Evolutionary conservation across 2,329 filamentous ascomycete genomes (phyloP), one percentile per base, ranked within the genome.

Genomic region (Nemania diffusa): DNA sequence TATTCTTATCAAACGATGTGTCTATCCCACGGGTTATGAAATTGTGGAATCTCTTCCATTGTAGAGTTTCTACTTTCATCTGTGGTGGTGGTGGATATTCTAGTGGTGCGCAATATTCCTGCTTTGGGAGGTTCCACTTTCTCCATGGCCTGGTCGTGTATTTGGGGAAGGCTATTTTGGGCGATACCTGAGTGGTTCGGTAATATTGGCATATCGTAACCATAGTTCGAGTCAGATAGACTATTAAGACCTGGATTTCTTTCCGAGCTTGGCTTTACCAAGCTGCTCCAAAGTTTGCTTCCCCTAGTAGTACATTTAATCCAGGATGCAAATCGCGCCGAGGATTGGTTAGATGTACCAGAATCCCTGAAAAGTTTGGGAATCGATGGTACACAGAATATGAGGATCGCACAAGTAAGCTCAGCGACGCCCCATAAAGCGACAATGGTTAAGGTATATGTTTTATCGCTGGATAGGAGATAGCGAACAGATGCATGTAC

Each of bases 301-400:
- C 34, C 13, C 34, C 34, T 40, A 15, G 7, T 15, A 15, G 34
- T 40, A 15, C 5, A 13, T 40, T 15, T 9, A 40, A 15, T 3
- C 34, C 34, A 40, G 13, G 34, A 15, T 15, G 13, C 7, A 15
- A 40, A 15, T 3, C 7, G 3, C 13, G 34, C 13, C 13, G n/a
- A n/a, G 15, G n/a, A 29, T 24, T 44, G 53, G 46, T 24, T 27
- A 20, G 46, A 53, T 11, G 20, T 9, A 9, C 42, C 46, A n/a
- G 61, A 57, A 26, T 48, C 34, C 26, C 37, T 58, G 34, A 64
- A 59, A 3, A 59, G 44, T 34, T 53, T 53, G 11, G 62, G 62
- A 27, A 64, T 59, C 7, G 55, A 44, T 8, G 65, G 65, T 11
- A 68, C 57, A n/a, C 65, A 68, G 22, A 60, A 64, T 11, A 68